These are phyloP conservation scores for Talinum fruticosum DNA, from an alignment of 148 eudicot species.

Conservation along the genomic window DNA sequence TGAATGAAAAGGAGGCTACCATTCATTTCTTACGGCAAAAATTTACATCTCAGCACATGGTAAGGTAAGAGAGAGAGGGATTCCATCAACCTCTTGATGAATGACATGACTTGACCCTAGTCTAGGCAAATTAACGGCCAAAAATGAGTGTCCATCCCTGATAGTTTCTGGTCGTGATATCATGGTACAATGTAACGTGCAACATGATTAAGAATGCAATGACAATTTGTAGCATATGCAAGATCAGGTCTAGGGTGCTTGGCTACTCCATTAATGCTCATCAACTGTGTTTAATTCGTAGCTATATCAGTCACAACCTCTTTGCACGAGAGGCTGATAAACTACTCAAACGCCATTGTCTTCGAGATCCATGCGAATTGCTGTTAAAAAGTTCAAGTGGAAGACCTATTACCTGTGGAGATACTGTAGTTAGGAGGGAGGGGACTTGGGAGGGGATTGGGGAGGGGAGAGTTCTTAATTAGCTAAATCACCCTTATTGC, in stretches of 20 bases:
- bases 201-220: not conserved
- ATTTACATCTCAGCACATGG: conserved; percentile 15
- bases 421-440: no score
- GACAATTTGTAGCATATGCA: not conserved
- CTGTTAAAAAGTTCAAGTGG: no score
- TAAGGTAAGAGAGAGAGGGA: not conserved
- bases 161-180: not conserved
- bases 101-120: conserved; percentile 7
- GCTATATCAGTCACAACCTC: not conserved
- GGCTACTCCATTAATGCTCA: not conserved
- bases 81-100: not conserved
- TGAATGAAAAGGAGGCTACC: conserved; percentile 14
- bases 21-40: not conserved
- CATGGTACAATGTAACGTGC: not conserved
- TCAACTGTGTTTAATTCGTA: not conserved
- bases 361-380: no score
- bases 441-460: no score
- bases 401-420: no score
- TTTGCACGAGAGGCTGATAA: not conserved
- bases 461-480: not conserved
- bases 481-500: not conserved
- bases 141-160: not conserved
- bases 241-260: not conserved
- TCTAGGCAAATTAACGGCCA: conserved; percentile 1
- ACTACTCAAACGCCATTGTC: not conserved